Conservation (phyloP, 768 basidiomycete genomes). For the Amanita exitialis region DNA sequence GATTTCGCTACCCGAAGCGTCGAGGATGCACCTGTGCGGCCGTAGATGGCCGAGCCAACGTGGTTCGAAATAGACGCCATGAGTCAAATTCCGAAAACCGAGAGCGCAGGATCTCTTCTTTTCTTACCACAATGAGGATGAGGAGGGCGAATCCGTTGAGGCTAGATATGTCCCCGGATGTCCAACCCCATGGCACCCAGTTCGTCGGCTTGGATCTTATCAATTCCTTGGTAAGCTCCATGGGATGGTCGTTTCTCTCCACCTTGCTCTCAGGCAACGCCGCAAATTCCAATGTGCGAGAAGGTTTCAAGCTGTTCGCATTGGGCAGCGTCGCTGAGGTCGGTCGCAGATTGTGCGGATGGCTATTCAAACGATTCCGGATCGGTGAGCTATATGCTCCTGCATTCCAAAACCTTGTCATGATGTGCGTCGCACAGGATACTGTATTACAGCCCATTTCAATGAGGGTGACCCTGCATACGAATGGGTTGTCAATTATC, state of each 20-base stretch:
- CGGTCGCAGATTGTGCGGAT: conserved; percentile 22
- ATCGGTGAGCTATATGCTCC: conserved; percentile 21
- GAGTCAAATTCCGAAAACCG: too few relatives aligned
- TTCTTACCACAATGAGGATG: too few relatives aligned
- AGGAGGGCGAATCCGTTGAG: too few relatives aligned
- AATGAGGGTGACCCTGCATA: conserved; percentile 37
- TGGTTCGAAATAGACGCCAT: too few relatives aligned
- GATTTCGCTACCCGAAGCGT: too few relatives aligned
- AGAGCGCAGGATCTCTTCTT: too few relatives aligned
- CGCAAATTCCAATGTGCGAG: conserved; percentile 12
- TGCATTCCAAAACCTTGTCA: not conserved
- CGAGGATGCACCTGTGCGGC: too few relatives aligned
- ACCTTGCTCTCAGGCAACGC: conserved; percentile 14
- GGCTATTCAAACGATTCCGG: conserved; percentile 24
- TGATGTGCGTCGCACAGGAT: conserved; percentile 18
- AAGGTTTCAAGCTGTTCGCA: conserved; percentile 20
- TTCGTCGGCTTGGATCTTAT: not conserved
- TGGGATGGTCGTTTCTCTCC: conserved; percentile 27
- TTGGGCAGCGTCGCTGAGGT: conserved; percentile 28
- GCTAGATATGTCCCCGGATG: not conserved
- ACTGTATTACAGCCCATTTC: conserved; percentile 34
- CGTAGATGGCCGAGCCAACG: too few relatives aligned
- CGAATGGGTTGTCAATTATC: conserved; percentile 36
- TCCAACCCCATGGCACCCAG: not conserved
- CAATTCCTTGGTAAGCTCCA: conserved; percentile 15